Conservation (phyloP, 176 grass and related monocot genomes). For the Zea mays region DNA sequence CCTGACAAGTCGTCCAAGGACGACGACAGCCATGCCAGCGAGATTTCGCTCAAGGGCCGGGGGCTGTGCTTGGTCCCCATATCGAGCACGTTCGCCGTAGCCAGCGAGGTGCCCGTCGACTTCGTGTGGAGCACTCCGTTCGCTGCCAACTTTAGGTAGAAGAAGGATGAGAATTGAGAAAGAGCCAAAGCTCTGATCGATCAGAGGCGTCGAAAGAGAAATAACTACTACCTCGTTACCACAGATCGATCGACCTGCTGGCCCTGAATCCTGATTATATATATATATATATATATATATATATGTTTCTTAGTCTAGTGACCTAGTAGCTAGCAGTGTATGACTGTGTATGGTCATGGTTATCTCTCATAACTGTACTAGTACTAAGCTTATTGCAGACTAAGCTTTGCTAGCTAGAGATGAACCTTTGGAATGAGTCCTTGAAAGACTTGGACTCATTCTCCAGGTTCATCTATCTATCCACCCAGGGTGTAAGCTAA, state of each 20-base stretch:
- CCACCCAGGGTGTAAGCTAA: slow-evolving; percentile 30
- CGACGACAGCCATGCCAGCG: slow-evolving; percentile 32
- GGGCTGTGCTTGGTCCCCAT: slow-evolving; percentile 95
- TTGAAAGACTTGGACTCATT: slow-evolving; percentile 73
- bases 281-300: slow-evolving; percentile 11
- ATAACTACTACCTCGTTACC: neutral
- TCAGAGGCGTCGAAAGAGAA: slow-evolving; percentile 24
- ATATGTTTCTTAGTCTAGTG: neutral
- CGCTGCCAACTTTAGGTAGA: slow-evolving; percentile 78
- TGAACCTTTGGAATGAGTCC: slow-evolving; percentile 79
- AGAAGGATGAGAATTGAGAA: neutral
- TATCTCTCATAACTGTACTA: slow-evolving; percentile 14
- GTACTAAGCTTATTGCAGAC: slow-evolving; percentile 20
- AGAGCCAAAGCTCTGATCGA: neutral
- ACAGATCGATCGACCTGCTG: slow-evolving; percentile 10
- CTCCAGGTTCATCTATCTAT: slow-evolving; percentile 58
- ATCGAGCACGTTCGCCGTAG: slow-evolving; percentile 77
- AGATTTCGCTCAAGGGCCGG: slow-evolving; percentile 62
- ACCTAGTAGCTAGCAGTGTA: neutral
- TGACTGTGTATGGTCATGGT: slow-evolving; percentile 28
- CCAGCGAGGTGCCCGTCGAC: slow-evolving; percentile 71
- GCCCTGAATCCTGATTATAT: neutral
- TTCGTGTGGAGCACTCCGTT: slow-evolving; percentile 72
- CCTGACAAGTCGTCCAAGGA: slow-evolving; percentile 47
- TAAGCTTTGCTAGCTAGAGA: slow-evolving; percentile 47